Evolutionary conservation across 2,329 filamentous ascomycete species (phyloP), one percentile per base, ranked within the genome.

Genomic region (Hymenoscyphus occultus): DNA sequence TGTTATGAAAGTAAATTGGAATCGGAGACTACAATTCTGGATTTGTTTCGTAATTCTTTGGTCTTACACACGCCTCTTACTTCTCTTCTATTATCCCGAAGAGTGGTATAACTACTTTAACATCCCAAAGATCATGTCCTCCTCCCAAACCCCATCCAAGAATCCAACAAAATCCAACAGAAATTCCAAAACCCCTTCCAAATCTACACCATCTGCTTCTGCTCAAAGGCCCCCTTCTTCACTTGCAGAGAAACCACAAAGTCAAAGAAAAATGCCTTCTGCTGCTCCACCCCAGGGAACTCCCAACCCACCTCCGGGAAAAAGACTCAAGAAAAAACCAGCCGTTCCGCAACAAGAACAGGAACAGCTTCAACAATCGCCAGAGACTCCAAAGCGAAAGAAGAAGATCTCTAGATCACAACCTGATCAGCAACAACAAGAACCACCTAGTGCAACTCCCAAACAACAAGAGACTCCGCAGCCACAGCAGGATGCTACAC

Each of bases 61-160:
- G 31, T 45, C 16, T 16, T 54, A 63, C 39, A 39, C 57, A 19
- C 57, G 32, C 7, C 28, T 65, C 14, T 35, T 56, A 12, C 42
- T 59, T 32, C 58, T 63, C n/a, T 56, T 64, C 39, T 32, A 62
- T 62, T 4, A 51, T 61, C 45, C 63, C 42, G 45, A 51, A 51
- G 45, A 51, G 45, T 61, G 56, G 54, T 64, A 67, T 65, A 65
- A 61, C 40, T 63, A 12, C 60, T 32, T 32, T 28, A 28, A 54
- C 62, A 35, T 40, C 28, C 60, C 31, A 58, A 64, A 62, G 28
- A 60, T 51, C 67, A 69, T 68, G 35, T 62, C 69, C 45, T 66
- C 71, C 12, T 51, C 45, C 10, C 45, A 51, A 51, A 40, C 22
- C 58, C 31, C 12, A 19, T 39, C 56, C 12, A 35, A 31, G 32